These are phyloP conservation scores for Dillenia suffruticosa DNA, from an alignment of 164 flowering plant genomes.

Conservation along the genomic window DNA sequence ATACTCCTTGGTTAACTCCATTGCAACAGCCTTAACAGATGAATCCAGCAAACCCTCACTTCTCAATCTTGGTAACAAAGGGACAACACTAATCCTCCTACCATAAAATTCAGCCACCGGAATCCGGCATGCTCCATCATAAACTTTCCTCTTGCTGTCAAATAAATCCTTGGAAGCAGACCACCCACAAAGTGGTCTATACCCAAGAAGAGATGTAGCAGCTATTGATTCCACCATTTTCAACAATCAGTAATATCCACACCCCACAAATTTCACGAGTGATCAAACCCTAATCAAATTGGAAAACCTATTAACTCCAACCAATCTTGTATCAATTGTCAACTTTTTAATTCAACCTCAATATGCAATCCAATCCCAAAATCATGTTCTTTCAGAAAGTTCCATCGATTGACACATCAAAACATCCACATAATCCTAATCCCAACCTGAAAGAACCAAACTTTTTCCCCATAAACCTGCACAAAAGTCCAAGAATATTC, in stretches of 20 bases:
- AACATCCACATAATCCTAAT: neutral
- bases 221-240: conserved; percentile 72
- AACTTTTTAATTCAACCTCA: conserved; percentile 2
- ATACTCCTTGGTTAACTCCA: conserved; percentile 67
- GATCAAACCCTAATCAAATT: neutral
- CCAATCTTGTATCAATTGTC: neutral
- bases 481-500: too few relatives aligned
- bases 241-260: too few relatives aligned
- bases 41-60: conserved; percentile 9
- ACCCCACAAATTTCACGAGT: too few relatives aligned
- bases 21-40: conserved; percentile 52
- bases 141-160: conserved; percentile 15
- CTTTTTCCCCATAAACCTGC: neutral
- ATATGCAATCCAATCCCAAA: neutral
- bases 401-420: conserved; percentile 5
- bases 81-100: too few relatives aligned
- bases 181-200: conserved; percentile 33
- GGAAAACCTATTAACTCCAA: neutral
- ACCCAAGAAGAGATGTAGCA: conserved; percentile 56
- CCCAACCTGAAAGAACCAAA: neutral
- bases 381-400: conserved; percentile 1
- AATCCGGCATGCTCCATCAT: conserved; percentile 10
- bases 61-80: conserved; percentile 11
- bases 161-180: conserved; percentile 24
- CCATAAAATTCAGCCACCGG: conserved; percentile 24